A percentile compares a stretch with the other conserved stretches of the same genome.
Conservation (phyloP, 2,329 filamentous ascomycete genomes). For the Botrytis tulipae region DNA sequence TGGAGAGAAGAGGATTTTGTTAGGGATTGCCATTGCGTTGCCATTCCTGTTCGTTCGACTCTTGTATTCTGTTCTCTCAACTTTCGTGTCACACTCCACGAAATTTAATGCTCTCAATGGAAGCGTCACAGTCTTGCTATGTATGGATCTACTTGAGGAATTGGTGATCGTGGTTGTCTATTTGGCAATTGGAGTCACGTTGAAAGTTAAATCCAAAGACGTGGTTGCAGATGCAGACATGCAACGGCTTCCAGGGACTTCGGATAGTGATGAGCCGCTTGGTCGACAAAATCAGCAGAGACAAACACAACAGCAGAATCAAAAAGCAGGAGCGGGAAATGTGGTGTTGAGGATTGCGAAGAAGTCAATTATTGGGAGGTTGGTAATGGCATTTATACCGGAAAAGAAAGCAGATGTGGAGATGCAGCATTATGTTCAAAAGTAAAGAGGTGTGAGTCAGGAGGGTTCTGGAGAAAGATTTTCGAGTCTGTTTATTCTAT, state of each 20-base stretch:
- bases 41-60: slow-evolving; percentile 53
- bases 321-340: slow-evolving; percentile 18
- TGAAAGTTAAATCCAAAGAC: slow-evolving; percentile 34
- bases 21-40: slow-evolving; percentile 44
- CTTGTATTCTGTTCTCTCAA: slow-evolving; percentile 46
- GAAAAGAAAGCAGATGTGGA: slow-evolving; percentile 13
- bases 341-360: slow-evolving; percentile 29
- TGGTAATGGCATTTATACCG: slow-evolving; percentile 25
- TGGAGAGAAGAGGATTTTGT: slow-evolving; percentile 48
- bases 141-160: slow-evolving; percentile 52
- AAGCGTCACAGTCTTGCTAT: slow-evolving; percentile 43
- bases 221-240: not conserved
- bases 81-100: slow-evolving; percentile 42
- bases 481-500: not conserved
- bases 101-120: slow-evolving; percentile 46
- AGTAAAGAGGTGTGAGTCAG: not conserved
- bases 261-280: not conserved
- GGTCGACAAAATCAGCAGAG: not conserved
- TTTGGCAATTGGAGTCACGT: slow-evolving; percentile 43
- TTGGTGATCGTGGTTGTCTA: slow-evolving; percentile 47
- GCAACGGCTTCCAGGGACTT: not conserved
- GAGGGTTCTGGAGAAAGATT: not conserved
- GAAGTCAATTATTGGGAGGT: slow-evolving; percentile 34
- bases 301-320: not conserved
- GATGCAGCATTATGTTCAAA: slow-evolving; percentile 9